Evolutionary conservation across 208 protist genomes (phyloP).

Genomic region (Wallacemonas collosoma): DNA sequence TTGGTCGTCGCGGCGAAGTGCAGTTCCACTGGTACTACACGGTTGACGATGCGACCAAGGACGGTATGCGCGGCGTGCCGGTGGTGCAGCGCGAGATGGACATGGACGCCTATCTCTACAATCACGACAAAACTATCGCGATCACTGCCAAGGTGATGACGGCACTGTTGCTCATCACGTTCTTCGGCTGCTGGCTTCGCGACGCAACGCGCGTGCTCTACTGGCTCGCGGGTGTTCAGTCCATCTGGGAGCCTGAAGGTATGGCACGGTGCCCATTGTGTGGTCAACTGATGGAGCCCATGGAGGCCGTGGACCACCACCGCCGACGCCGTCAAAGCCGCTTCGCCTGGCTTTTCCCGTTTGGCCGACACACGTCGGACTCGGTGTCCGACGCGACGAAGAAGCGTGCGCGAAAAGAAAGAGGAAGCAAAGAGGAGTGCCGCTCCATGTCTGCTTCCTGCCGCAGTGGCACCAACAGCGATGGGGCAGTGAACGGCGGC

Average conservation of each 20-base stretch:
- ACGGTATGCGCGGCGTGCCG: conserved; percentile 19
- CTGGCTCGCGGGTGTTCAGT: conserved; percentile 49
- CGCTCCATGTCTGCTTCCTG: too few species aligned
- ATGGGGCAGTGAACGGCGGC: too few species aligned
- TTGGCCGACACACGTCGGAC: background rate
- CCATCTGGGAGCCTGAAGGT: conserved; percentile 56
- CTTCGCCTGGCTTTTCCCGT: conserved; percentile 17
- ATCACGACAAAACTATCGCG: conserved; percentile 17
- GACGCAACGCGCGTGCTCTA: conserved; percentile 36
- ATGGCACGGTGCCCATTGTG: conserved; percentile 62
- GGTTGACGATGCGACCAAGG: conserved; percentile 15
- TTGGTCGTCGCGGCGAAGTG: conserved; percentile 26
- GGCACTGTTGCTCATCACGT: conserved; percentile 20
- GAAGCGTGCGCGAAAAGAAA: background rate
- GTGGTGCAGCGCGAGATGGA: conserved; percentile 22
- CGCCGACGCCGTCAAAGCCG: conserved; percentile 16
- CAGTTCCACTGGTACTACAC: conserved; percentile 48
- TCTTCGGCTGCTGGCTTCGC: conserved; percentile 21
- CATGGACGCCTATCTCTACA: conserved; percentile 37
- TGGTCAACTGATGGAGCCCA: conserved; percentile 40
- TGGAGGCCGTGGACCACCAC: conserved; percentile 20
- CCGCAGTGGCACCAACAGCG: too few species aligned
- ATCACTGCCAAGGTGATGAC: conserved; percentile 17
- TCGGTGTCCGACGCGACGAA: too few species aligned
- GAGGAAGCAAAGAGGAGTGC: background rate